Conservation (phyloP, 2,329 filamentous ascomycete species). For the Mycosphaerella arachidis region DNA sequence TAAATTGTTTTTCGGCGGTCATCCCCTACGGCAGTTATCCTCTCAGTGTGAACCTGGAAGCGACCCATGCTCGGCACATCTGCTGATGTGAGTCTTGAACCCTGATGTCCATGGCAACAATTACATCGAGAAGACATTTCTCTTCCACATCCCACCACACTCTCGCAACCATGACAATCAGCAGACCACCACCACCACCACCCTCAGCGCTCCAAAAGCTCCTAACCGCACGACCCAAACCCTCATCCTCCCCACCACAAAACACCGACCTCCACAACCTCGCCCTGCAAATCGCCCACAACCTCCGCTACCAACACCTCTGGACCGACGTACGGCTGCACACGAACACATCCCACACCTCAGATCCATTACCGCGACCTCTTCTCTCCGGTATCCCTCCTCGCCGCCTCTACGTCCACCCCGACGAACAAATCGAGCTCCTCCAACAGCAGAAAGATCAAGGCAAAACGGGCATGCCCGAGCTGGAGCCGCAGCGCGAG, state of each 20-base stretch:
- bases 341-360: conserved; percentile 18
- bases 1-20: too few relatives aligned
- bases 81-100: neutral
- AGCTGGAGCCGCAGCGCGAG: conserved; percentile 51
- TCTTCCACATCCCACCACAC: neutral
- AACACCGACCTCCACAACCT: conserved; percentile 42
- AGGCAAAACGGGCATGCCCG: conserved; percentile 31
- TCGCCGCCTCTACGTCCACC: conserved; percentile 69
- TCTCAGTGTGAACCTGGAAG: too few relatives aligned
- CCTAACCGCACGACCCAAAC: conserved; percentile 9
- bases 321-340: conserved; percentile 57
- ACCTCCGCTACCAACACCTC: conserved; percentile 70
- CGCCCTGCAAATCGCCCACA: conserved; percentile 60
- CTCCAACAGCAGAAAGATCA: conserved; percentile 51
- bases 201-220: conserved; percentile 18
- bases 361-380: conserved; percentile 50
- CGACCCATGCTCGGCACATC: neutral
- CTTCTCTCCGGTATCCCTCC: conserved; percentile 71
- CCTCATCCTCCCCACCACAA: conserved; percentile 11
- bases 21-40: too few relatives aligned
- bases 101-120: neutral
- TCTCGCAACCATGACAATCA: neutral
- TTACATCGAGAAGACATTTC: neutral
- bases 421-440: conserved; percentile 73
- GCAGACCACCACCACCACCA: conserved; percentile 3